These are phyloP conservation scores for Nigrospora osmanthi DNA, from an alignment of 2,329 filamentous ascomycete species.

Conservation along the genomic window DNA sequence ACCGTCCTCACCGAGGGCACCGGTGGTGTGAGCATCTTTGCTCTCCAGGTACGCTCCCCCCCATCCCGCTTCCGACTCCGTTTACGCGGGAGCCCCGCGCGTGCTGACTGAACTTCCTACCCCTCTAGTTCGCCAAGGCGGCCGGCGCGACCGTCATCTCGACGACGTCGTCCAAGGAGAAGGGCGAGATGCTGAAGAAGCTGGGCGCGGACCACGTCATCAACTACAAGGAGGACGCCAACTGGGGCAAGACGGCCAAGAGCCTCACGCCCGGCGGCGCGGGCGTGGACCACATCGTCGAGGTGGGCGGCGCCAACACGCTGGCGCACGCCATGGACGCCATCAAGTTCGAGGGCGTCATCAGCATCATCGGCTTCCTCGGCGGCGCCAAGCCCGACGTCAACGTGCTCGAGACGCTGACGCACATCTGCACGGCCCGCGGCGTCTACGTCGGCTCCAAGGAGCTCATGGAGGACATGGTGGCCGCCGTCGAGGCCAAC, in stretches of 20 bases:
- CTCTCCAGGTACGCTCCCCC: conserved; percentile 39
- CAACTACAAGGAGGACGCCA: conserved; percentile 37
- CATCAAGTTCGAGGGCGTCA: conserved; percentile 36
- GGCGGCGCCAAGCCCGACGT: conserved; percentile 35
- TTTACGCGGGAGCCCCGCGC: background rate
- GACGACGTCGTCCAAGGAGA: conserved; percentile 37
- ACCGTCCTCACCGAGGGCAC: conserved; percentile 63
- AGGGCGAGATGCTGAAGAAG: conserved; percentile 32
- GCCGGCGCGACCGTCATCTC: conserved; percentile 40
- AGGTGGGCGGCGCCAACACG: conserved; percentile 36
- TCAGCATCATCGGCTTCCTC: conserved; percentile 35
- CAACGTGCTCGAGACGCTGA: conserved; percentile 42
- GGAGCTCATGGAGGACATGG: conserved; percentile 34
- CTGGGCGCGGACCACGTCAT: conserved; percentile 42
- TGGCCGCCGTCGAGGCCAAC: conserved; percentile 30
- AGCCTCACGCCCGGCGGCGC: conserved; percentile 30
- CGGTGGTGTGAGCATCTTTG: conserved; percentile 61
- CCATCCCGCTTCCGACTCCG: background rate
- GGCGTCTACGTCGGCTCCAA: conserved; percentile 32
- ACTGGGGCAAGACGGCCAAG: conserved; percentile 37
- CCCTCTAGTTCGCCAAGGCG: conserved; percentile 36
- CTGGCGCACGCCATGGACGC: conserved; percentile 35
- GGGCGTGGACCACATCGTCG: conserved; percentile 39
- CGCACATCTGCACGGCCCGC: conserved; percentile 26
- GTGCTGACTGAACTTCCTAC: background rate